These are phyloP conservation scores for Fraxinus paxiana DNA, from an alignment of 305 asterid genomes.

Conservation along the genomic window DNA sequence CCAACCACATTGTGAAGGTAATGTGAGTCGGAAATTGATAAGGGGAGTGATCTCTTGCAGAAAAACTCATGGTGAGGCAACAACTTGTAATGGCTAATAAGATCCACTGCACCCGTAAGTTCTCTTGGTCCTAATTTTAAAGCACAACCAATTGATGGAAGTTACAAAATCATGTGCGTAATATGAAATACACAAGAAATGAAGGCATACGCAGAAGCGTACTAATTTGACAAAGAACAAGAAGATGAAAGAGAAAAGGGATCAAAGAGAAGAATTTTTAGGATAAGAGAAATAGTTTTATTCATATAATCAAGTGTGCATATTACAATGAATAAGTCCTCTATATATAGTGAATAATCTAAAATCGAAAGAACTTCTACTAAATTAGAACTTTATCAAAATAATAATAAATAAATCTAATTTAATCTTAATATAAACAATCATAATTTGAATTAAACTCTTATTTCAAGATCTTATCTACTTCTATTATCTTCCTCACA, in stretches of 20 bases:
- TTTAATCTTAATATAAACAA: neutral
- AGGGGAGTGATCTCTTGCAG: conserved; percentile 26
- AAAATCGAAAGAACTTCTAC: neutral
- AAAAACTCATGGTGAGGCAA: conserved; percentile 23
- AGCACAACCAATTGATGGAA: neutral
- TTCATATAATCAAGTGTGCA: neutral
- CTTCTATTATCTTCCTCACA: neutral
- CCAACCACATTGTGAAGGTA: conserved; percentile 33
- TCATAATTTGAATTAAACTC: neutral
- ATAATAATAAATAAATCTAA: neutral
- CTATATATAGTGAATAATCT: neutral
- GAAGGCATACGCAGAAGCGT: neutral
- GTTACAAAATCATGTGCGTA: neutral
- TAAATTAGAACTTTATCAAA: neutral
- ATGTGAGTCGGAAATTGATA: conserved; percentile 20
- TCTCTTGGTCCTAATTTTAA: conserved; percentile 28
- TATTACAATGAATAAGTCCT: neutral
- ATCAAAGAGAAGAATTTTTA: neutral
- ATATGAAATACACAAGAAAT: neutral
- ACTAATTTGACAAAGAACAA: neutral
- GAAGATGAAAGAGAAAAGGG: neutral
- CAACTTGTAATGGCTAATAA: conserved; percentile 26
- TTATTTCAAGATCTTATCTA: neutral
- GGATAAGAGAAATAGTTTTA: neutral
- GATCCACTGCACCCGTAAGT: conserved; percentile 30